A percentile compares a stretch with the other conserved stretches of the same genome.
Evolutionary conservation across 768 basidiomycete species (phyloP).

Genomic region (Amanita molliuscula): DNA sequence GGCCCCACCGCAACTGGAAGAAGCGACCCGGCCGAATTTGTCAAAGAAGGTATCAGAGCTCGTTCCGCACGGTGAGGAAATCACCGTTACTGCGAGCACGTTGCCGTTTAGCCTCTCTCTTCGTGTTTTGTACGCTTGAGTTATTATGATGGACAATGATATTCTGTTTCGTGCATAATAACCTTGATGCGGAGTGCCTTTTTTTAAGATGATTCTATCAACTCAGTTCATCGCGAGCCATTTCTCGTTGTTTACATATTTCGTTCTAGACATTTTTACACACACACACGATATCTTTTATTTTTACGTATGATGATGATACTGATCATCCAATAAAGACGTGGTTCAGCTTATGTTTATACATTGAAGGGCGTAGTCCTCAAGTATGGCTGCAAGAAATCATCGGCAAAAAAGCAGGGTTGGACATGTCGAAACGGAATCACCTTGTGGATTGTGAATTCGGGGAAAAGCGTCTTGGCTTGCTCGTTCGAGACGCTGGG

Average conservation of each 20-base stretch:
- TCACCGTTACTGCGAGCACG: slow-evolving; percentile 81
- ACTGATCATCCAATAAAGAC: no score
- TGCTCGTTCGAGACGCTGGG: slow-evolving; percentile 77
- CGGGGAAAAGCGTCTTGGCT: slow-evolving; percentile 85
- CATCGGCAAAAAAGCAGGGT: slow-evolving; percentile 1
- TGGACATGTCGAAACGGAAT: slow-evolving; percentile 19
- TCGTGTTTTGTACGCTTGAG: slow-evolving; percentile 42
- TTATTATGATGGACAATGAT: neutral
- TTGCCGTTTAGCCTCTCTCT: slow-evolving; percentile 81
- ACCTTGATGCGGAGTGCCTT: no score
- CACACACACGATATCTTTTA: no score
- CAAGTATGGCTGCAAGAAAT: slow-evolving; percentile 61
- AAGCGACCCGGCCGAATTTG: slow-evolving; percentile 84
- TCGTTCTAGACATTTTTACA: no score
- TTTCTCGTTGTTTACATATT: no score
- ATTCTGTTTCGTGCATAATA: no score
- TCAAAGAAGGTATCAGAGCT: slow-evolving; percentile 80
- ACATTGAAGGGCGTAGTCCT: slow-evolving; percentile 60
- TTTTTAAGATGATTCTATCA: no score
- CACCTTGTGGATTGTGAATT: slow-evolving; percentile 70
- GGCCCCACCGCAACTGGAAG: slow-evolving; percentile 85
- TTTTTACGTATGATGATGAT: no score
- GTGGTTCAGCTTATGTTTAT: slow-evolving; percentile 9
- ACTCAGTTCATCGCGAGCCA: no score
- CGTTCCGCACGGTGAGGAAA: slow-evolving; percentile 62